Evolutionary conservation across 2,329 filamentous ascomycete genomes (phyloP), one percentile per base, ranked within the genome.

Genomic region (Aureobasidium pullulans): DNA sequence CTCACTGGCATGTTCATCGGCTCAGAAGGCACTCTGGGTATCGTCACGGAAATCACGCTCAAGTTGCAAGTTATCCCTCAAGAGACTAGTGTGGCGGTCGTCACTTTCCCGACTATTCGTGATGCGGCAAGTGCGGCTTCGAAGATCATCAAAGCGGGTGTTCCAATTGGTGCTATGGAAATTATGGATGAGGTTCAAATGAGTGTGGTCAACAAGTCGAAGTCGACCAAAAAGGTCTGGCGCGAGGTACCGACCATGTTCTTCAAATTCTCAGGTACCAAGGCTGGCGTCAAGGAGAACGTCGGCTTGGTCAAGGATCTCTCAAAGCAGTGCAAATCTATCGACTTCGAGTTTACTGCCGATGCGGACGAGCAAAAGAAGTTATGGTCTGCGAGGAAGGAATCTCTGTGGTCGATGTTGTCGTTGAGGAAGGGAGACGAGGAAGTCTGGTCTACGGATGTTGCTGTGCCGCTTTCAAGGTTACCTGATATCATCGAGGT

Each of bases 161-260:
- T 91, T 3, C 88, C 86, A 0, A 81, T 92, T 6, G 87, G 86
- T 0, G 87, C 87, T 3, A 87, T 92, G 83, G 89, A 94, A 73
- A 84, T 94, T 65, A 90, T 94, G 87, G 89, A 94, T 68, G 89
- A 94, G 60, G 87, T 93, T 3, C 88, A 92, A 72, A 94, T 94
- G 89, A 81, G 79, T 63, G 87, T 93, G 0, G 85, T 94, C 68
- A 94, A 94, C 73, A 78, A 85, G 57, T 83, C 86, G 10, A 86
- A 87, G 1, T 83, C 84, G 4, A 90, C 87, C 0, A 81, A 83
- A 7, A 85, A 84, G 15, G 81, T 83, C 43, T 93, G 89, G 89
- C 81, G 86, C 66, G 89, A 92, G 71, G 73, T 81, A 58, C 88
- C 89, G 0, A 92, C 89, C 1, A 79, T 93, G 11, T 50, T 47